Evolutionary conservation across 345 rosid genomes (phyloP), one percentile per base, ranked within the genome.

Genomic region (Cochlearia excelsa): DNA sequence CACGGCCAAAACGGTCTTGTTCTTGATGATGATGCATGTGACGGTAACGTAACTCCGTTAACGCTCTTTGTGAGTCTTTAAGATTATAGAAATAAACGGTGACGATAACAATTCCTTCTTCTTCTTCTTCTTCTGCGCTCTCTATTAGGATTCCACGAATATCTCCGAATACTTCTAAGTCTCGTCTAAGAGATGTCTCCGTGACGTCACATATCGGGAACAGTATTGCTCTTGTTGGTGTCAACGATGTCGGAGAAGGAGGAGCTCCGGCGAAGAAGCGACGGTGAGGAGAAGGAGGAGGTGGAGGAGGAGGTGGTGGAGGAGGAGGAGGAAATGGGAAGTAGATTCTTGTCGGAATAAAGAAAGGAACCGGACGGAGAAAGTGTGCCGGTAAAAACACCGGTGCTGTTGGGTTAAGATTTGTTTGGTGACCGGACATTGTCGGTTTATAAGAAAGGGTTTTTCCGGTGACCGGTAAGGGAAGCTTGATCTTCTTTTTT

Each of bases 141-240:
- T 93, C 99, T 97, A 93, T 89, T 78, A 82, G 81, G 6, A 93
- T 84, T 41, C 94, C 91, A 43, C 97, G 81, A 2, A 93, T 86
- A 41, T 82, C 91, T 1, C 99, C 99, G 61, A 81, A 89, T 4
- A 68, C 79, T 72, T 84, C 95, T 72, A 93, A 50, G 61, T 89
- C 99, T 41, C 75, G 73, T 66, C 85, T 74, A 61, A 93, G 41
- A 51, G 51, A 34, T 30, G 85, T 34, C 82, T 86, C 97, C 61
- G 76, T 81, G 29, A 78, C 80, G 43, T 80, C 4, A 2, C 88
- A 76, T 5, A 87, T 84, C 33, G 80, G 69, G 40, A 72, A 74
- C 43, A 93, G 59, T 51, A 93, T 39, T 58, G 90, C 68, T 74
- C 99, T 59, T 4, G 97, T 83, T 30, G 92, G 79, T 29, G 72